A percentile compares a stretch with the other conserved stretches of the same genome.
Conservation (phyloP, 768 basidiomycete species). For the Kwoniella dejecticola region DNA sequence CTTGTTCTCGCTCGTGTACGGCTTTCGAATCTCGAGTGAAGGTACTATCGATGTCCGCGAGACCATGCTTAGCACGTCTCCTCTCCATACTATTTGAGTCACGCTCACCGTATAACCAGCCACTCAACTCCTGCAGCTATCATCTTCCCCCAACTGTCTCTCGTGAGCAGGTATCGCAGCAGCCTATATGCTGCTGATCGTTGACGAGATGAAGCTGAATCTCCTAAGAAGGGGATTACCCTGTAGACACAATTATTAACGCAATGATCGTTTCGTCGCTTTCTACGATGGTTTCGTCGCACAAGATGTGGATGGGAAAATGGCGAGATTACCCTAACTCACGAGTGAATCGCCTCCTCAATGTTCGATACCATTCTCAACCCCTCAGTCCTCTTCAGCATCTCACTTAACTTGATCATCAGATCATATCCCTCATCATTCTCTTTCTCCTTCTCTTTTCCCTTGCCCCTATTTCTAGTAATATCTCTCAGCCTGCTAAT, state of each 20-base stretch:
- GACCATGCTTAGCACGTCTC: slow-evolving; percentile 89
- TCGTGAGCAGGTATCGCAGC: slow-evolving; percentile 77
- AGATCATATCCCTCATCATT: slow-evolving; percentile 37
- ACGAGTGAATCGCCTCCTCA: slow-evolving; percentile 74
- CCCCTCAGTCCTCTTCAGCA: slow-evolving; percentile 65
- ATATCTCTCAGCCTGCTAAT: slow-evolving; percentile 30
- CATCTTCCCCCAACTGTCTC: slow-evolving; percentile 68
- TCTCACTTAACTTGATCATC: slow-evolving; percentile 36
- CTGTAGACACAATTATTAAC: too few relatives aligned
- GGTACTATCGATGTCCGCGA: slow-evolving; percentile 59
- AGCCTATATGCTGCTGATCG: slow-evolving; percentile 82
- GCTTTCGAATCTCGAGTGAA: slow-evolving; percentile 79
- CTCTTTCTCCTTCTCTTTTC: slow-evolving; percentile 25
- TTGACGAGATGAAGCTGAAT: slow-evolving; percentile 69
- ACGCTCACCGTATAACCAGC: slow-evolving; percentile 79
- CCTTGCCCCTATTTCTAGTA: slow-evolving; percentile 31
- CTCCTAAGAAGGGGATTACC: slow-evolving; percentile 75
- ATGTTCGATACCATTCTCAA: slow-evolving; percentile 76
- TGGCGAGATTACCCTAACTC: slow-evolving; percentile 50
- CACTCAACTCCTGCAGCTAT: slow-evolving; percentile 73
- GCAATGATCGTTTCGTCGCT: too few relatives aligned
- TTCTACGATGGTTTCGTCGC: too few relatives aligned
- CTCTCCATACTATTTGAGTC: slow-evolving; percentile 61
- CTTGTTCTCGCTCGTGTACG: slow-evolving; percentile 80
- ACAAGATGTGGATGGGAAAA: not conserved